phyloP scores from a whole-genome alignment of 108 stramenopile genomes.

The Cyclotella choctawhatcheeana region DNA sequence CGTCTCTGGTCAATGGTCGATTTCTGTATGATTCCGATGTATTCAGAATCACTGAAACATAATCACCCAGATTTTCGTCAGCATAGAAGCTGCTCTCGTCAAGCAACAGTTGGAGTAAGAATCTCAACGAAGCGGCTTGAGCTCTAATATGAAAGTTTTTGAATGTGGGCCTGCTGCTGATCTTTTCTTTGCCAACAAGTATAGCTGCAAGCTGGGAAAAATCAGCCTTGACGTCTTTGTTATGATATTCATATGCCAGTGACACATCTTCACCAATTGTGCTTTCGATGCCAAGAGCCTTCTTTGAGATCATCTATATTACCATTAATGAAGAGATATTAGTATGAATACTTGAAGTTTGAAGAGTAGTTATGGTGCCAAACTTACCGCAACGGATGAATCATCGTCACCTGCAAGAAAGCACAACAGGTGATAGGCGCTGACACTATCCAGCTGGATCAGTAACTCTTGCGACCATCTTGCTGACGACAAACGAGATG shows the following conservation, averaged over 20 bases:
- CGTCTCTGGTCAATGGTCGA: slow-evolving; percentile 37
- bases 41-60: slow-evolving; percentile 45
- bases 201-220: slow-evolving; percentile 55
- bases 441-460: slow-evolving; percentile 44
- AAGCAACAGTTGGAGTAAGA: slow-evolving; percentile 64
- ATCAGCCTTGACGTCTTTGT: slow-evolving; percentile 34
- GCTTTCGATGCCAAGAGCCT: slow-evolving; percentile 61
- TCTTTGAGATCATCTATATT: slow-evolving; percentile 63
- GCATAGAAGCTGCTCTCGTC: slow-evolving; percentile 67
- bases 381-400: slow-evolving; percentile 72
- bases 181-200: slow-evolving; percentile 39
- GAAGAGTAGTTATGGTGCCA: too few relatives aligned
- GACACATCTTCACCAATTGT: slow-evolving; percentile 37
- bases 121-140: slow-evolving; percentile 65
- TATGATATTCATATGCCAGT: slow-evolving; percentile 9
- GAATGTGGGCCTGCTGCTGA: slow-evolving; percentile 50
- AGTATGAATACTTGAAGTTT: too few relatives aligned
- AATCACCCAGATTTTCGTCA: slow-evolving; percentile 55
- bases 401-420: slow-evolving; percentile 83
- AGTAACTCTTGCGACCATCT: slow-evolving; percentile 79
- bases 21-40: slow-evolving; percentile 40
- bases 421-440: slow-evolving; percentile 78
- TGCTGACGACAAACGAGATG: slow-evolving; percentile 74
- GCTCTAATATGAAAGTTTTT: slow-evolving; percentile 62
- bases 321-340: too few relatives aligned